phyloP scores from a whole-genome alignment of 768 basidiomycete genomes.

The Trichaptum fuscoviolaceum region DNA sequence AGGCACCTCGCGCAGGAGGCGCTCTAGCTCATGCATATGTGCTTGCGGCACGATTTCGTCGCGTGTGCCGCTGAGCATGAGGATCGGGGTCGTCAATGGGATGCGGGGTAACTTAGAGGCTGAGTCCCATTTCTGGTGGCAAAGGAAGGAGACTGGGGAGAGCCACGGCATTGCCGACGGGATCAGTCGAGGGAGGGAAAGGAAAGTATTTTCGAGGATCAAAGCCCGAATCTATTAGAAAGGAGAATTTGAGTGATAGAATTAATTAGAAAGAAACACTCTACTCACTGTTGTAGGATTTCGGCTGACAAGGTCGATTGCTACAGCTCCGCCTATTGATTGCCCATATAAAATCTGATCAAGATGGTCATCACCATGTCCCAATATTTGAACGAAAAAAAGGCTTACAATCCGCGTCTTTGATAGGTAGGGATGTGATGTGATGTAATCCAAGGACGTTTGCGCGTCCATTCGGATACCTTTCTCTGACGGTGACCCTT shows the following conservation, averaged over 20 bases:
- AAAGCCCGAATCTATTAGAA: constrained; percentile 60
- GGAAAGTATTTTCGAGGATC: constrained; percentile 92
- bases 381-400: background rate
- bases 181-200: constrained; percentile 77
- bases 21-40: constrained; percentile 64
- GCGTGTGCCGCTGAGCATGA: constrained; percentile 70
- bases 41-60: constrained; percentile 51
- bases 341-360: constrained; percentile 72
- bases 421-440: constrained; percentile 54
- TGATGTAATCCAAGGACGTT: constrained; percentile 71
- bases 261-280: constrained; percentile 1
- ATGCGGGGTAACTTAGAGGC: constrained; percentile 57
- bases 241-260: background rate
- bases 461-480: constrained; percentile 85
- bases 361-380: background rate
- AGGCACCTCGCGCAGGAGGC: constrained; percentile 36
- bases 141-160: constrained; percentile 68
- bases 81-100: constrained; percentile 61
- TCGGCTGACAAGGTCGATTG: constrained; percentile 78
- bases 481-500: constrained; percentile 81
- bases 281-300: constrained; percentile 61
- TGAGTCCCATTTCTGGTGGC: constrained; percentile 88
- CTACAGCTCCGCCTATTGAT: constrained; percentile 89
- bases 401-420: constrained; percentile 59
- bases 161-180: constrained; percentile 74